Base-by-base conservation (phyloP, 2,329 filamentous ascomycete genomes). In the Cercospora zeina region DNA sequence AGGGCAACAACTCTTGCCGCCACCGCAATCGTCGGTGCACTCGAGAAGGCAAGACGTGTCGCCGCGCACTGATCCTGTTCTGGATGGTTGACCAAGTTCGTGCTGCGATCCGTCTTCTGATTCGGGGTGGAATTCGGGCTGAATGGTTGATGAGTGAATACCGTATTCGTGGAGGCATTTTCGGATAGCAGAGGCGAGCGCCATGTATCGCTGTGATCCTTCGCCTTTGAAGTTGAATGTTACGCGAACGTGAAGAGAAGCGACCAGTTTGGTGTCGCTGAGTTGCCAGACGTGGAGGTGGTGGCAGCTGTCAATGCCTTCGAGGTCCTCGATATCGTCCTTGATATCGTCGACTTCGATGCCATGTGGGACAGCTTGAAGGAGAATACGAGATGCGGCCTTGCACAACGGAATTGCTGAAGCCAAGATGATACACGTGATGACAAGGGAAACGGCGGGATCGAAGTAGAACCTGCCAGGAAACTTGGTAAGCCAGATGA, bases 241-340 rank as follows among this genome's bases (percentile, higher is more conserved):
- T 21, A 99, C 89, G 75, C 96, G 91, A 49, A 99, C 88, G 74
- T 99, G 95, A 77, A 99, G 85, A 10, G 90, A 95, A 11, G 95
- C 93, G 37, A 99, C 89, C 34, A 96, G 82, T 80, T 97, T 96
- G 57, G 92, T 95, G 74, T 97, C 93, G 14, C 90, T 96, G 34
- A 99, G 84, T 76, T 97, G 93, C 95, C 95, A 99, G 65, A 99
- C 92, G 75, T 99, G 95, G 21, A 99, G 83, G 75, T 99, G 93
- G 77, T 99, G 95, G 73, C 92, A 96, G 74, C 89, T 91, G 64
- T 95, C 81, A 53, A 99, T 89, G 45, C 93, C 93, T 0, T 89
- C 89, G 5, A 99, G 85, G 14, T 85, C 80, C 73, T 93, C 86
- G 58, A 99, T 96, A 74, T 99, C 95, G 68, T 93, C 88, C 68